Evolutionary conservation across 2,329 filamentous ascomycete genomes (phyloP).

Genomic region (Helminthosporium solani): DNA sequence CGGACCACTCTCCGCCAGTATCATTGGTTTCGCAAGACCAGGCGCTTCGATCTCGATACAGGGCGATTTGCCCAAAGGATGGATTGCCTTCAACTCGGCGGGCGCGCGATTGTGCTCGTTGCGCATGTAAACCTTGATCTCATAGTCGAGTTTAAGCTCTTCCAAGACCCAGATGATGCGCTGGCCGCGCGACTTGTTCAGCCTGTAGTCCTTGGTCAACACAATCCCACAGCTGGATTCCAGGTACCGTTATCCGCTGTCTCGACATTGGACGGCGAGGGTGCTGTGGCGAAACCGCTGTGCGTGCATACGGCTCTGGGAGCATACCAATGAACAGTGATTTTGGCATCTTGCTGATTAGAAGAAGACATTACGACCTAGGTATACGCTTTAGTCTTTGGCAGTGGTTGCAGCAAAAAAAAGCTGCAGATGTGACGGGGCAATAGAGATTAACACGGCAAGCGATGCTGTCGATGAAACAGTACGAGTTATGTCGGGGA

Average conservation of each 20-base stretch:
- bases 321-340: conserved; percentile 38
- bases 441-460: too few species aligned
- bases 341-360: conserved; percentile 36
- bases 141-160: conserved; percentile 76
- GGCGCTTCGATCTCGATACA: conserved; percentile 65
- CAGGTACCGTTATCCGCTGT: too few species aligned
- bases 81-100: conserved; percentile 71
- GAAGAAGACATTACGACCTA: conserved; percentile 1
- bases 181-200: conserved; percentile 78
- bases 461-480: too few species aligned
- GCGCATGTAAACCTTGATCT: conserved; percentile 78
- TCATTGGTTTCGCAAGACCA: conserved; percentile 50
- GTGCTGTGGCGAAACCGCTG: background rate
- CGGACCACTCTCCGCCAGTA: conserved; percentile 78
- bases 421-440: background rate
- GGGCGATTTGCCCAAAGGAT: conserved; percentile 86
- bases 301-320: conserved; percentile 7
- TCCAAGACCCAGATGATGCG: conserved; percentile 84
- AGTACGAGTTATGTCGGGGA: too few species aligned
- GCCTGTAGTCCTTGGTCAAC: conserved; percentile 55
- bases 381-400: background rate
- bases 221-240: conserved; percentile 5
- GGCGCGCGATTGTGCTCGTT: conserved; percentile 66
- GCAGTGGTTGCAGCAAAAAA: background rate
- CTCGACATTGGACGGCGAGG: conserved; percentile 4